These are phyloP conservation scores for Penstemon newberryi DNA, from an alignment of 257 asterid species.

Conservation along the genomic window DNA sequence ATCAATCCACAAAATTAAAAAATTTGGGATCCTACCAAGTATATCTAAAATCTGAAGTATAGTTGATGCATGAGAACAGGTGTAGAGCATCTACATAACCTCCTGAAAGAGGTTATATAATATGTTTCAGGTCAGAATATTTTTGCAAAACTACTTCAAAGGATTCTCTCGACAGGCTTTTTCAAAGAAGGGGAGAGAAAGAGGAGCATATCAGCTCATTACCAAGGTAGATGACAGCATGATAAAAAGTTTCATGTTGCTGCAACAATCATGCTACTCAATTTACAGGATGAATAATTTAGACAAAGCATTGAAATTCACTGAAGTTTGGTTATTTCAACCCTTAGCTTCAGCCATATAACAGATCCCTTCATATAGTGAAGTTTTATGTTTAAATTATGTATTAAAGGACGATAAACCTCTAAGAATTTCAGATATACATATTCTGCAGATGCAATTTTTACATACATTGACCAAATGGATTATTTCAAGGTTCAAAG, in stretches of 20 bases:
- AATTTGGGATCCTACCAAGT: neutral
- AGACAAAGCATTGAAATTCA: slow-evolving; percentile 16
- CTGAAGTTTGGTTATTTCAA: neutral
- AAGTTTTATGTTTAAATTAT: too few relatives aligned
- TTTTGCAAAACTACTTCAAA: neutral
- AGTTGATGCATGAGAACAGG: neutral
- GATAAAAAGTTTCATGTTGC: neutral
- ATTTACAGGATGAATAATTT: slow-evolving; percentile 9
- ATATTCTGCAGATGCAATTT: too few relatives aligned
- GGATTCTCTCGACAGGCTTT: too few relatives aligned
- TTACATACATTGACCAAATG: neutral
- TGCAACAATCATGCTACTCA: neutral
- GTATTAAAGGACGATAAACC: too few relatives aligned
- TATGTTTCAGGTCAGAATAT: too few relatives aligned
- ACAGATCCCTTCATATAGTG: neutral
- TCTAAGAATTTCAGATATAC: too few relatives aligned
- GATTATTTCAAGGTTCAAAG: neutral
- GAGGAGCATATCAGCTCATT: neutral
- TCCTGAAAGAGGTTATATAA: neutral
- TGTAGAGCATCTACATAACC: slow-evolving; percentile 11
- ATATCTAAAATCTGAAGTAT: slow-evolving; percentile 2
- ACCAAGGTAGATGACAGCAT: neutral
- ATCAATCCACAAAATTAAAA: neutral
- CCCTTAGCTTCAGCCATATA: neutral
- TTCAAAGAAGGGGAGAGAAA: neutral